Evolutionary conservation across 1,284 basidiomycete genomes (phyloP), one percentile per base, ranked within the genome.

Genomic region (Ustilago bromivora): DNA sequence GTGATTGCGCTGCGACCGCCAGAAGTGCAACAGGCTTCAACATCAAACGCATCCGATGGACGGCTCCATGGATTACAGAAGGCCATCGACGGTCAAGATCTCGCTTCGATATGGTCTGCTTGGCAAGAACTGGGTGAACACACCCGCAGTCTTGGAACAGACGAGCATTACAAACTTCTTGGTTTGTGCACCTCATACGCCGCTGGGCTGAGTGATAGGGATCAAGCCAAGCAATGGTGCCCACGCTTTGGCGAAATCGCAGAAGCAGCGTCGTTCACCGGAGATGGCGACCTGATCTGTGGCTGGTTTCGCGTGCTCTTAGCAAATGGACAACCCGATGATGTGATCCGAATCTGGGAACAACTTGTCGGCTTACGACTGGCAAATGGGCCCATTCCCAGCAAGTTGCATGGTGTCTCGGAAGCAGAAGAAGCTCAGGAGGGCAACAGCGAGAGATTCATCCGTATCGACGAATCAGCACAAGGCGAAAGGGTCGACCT

Each of bases 41-140:
- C 28, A 31, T 41, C 54, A 10, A 36, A 31, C 0, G 40, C 31
- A 4, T 13, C 28, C 3, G 36, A 52, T n/a, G 3, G 38, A 2
- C 11, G 43, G n/a, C 55, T 68, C 0, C 40, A 57, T 4, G 17
- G 15, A 4, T 32, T 73, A 2, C 61, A 65, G 35, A 68, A 32
- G n/a, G 71, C 66, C 2, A 68, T 73, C 12, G 71, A 68, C 17
- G 46, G 66, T 1, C 71, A 73, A 32, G 54, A 73, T 28, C 28
- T 73, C 10, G 43, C 31, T 2, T 56, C 51, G 3, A 40, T 68
- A 32, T 61, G 38, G 31, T 32, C 58, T n/a, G 54, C 49, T 2
- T 73, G 71, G 71, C 28, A 61, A 40, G 36, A 32, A 2, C 12
- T 61, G 7, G 71, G 58, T 0, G 1, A 46, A 2, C 9, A 4